phyloP scores from a whole-genome alignment of 306 rosid genomes.

The Fragaria ananassa region DNA sequence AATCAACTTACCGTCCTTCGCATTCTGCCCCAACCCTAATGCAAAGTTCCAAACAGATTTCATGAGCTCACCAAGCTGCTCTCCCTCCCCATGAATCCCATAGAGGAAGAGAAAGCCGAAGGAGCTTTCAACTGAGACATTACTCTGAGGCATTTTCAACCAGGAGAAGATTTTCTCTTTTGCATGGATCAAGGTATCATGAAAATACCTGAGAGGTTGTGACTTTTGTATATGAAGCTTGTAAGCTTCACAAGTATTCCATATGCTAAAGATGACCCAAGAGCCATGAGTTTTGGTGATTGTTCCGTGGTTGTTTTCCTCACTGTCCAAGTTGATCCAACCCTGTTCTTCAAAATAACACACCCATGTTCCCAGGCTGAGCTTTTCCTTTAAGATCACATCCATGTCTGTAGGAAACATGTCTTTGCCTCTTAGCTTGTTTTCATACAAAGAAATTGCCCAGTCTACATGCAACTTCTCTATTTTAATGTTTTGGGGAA shows the following conservation, averaged over 20 bases:
- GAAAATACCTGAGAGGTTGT: slow-evolving; percentile 45
- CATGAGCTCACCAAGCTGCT: slow-evolving; percentile 54
- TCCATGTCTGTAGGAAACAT: slow-evolving; percentile 59
- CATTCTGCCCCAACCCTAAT: slow-evolving; percentile 46
- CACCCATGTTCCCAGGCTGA: slow-evolving; percentile 71
- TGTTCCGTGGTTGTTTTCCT: slow-evolving; percentile 22
- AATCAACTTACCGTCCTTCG: slow-evolving; percentile 38
- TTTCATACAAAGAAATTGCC: slow-evolving; percentile 53
- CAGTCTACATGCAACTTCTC: slow-evolving; percentile 47
- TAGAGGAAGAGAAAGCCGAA: slow-evolving; percentile 52
- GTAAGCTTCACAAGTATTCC: slow-evolving; percentile 56
- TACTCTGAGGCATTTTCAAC: slow-evolving; percentile 37
- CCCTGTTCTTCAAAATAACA: slow-evolving; percentile 53
- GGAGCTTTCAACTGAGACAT: slow-evolving; percentile 27
- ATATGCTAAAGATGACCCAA: slow-evolving; percentile 68
- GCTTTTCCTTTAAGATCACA: slow-evolving; percentile 57
- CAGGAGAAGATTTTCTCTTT: slow-evolving; percentile 56
- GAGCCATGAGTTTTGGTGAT: slow-evolving; percentile 38
- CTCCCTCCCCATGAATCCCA: slow-evolving; percentile 71
- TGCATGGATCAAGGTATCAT: slow-evolving; percentile 43
- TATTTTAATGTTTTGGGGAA: slow-evolving; percentile 43
- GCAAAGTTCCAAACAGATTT: slow-evolving; percentile 58
- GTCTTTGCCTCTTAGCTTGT: slow-evolving; percentile 43
- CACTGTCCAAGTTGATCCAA: slow-evolving; percentile 31
- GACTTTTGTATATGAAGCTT: slow-evolving; percentile 54